Evolutionary conservation across 2,329 filamentous ascomycete genomes (phyloP).

Genomic region (Anisogramma anomala): DNA sequence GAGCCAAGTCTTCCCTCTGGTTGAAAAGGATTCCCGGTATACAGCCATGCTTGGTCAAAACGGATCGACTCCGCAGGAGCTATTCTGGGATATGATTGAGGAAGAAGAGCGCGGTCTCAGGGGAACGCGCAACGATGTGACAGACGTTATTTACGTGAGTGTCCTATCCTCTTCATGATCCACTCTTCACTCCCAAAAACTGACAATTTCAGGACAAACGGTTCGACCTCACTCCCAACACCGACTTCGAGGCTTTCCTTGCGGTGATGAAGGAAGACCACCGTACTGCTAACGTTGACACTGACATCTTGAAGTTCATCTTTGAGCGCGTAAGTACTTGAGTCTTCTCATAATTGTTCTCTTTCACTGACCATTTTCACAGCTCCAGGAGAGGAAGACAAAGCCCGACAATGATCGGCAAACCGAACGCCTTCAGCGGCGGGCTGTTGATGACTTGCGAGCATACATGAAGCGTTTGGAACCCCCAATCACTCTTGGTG

Average conservation of each 20-base stretch:
- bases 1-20: conserved; percentile 63
- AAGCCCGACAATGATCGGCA: conserved; percentile 74
- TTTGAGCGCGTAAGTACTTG: conserved; percentile 58
- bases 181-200: conserved; percentile 16
- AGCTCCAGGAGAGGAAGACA: conserved; percentile 76
- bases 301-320: conserved; percentile 66
- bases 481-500: conserved; percentile 62
- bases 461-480: conserved; percentile 82
- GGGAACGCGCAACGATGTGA: conserved; percentile 66
- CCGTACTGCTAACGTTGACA: conserved; percentile 77
- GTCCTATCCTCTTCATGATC: neutral
- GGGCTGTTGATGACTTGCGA: conserved; percentile 72
- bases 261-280: conserved; percentile 72
- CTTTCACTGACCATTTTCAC: conserved; percentile 17
- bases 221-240: conserved; percentile 80
- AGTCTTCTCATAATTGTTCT: neutral
- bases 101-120: conserved; percentile 85
- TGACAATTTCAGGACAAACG: conserved; percentile 61
- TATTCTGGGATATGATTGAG: conserved; percentile 94
- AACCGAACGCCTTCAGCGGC: conserved; percentile 73
- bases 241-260: conserved; percentile 80
- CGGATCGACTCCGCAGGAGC: conserved; percentile 75
- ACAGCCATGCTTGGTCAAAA: conserved; percentile 69
- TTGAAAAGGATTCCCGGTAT: conserved; percentile 76
- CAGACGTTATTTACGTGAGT: conserved; percentile 79